Evolutionary conservation across 148 eudicot genomes (phyloP).

Genomic region (Rhododendron ovatum): DNA sequence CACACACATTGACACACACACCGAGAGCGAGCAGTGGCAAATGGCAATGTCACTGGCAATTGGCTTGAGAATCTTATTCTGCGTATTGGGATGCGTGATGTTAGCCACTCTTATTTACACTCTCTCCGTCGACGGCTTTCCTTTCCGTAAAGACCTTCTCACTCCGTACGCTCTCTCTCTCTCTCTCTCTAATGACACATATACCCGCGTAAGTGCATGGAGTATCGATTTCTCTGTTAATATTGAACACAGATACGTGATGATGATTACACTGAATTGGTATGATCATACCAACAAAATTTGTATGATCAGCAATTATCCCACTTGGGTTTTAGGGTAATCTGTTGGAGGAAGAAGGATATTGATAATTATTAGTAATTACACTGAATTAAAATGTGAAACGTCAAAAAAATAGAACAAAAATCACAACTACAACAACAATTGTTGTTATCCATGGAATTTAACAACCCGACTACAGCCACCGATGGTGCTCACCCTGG

Average conservation of each 20-base stretch:
- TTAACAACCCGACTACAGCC: no score
- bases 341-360: no score
- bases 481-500: no score
- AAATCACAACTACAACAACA: neutral
- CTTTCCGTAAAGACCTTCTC: slow-evolving; percentile 71
- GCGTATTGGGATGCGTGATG: slow-evolving; percentile 43
- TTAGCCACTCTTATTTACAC: slow-evolving; percentile 59
- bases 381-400: neutral
- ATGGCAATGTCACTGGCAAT: slow-evolving; percentile 24
- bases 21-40: slow-evolving; percentile 16
- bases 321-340: neutral
- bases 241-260: neutral
- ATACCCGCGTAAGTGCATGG: no score
- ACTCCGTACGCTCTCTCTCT: slow-evolving; percentile 50
- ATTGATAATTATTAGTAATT: neutral
- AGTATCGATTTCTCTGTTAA: neutral
- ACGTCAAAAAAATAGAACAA: neutral
- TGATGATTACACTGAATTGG: neutral
- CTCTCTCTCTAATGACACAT: neutral
- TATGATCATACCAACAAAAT: neutral
- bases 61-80: slow-evolving; percentile 32
- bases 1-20: no score
- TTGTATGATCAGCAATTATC: neutral
- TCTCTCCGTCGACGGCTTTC: slow-evolving; percentile 54
- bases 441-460: no score